These are phyloP conservation scores for Sonneratia caseolaris DNA, from an alignment of 345 rosid genomes.

Conservation along the genomic window DNA sequence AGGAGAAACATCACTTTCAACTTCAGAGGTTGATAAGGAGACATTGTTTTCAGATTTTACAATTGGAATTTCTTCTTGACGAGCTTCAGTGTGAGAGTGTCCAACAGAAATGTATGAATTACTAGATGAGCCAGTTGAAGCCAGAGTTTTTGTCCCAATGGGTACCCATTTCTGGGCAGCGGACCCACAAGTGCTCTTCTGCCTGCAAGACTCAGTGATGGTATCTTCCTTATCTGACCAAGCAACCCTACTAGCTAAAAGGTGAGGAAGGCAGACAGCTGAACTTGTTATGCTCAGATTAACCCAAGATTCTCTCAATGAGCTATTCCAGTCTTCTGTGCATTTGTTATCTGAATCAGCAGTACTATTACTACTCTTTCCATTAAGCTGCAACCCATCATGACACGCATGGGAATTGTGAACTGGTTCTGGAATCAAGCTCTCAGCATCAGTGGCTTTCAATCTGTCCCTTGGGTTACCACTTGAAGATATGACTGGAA, in stretches of 20 bases:
- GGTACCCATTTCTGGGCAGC: constrained; percentile 42
- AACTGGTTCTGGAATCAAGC: constrained; percentile 1
- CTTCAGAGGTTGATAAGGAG: background rate
- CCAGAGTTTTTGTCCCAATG: constrained; percentile 23
- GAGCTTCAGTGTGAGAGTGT: background rate
- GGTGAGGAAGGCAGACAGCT: constrained; percentile 26
- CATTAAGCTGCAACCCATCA: constrained; percentile 1
- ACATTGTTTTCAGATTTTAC: background rate
- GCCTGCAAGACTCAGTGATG: constrained; percentile 23
- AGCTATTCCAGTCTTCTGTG: background rate
- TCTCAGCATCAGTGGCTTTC: background rate
- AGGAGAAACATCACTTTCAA: constrained; percentile 5
- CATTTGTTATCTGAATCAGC: background rate
- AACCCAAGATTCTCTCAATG: background rate
- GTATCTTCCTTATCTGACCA: constrained; percentile 18
- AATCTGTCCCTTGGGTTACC: background rate
- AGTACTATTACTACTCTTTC: background rate
- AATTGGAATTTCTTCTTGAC: background rate
- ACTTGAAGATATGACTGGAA: background rate
- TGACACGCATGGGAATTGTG: background rate
- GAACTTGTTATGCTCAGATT: constrained; percentile 11
- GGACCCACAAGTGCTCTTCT: constrained; percentile 27
- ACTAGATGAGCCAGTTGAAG: constrained; percentile 6
- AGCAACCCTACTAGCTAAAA: constrained; percentile 17
- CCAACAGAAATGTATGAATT: background rate